Evolutionary conservation across 805 yeast species (phyloP).

Genomic region (Lachancea cidri): DNA sequence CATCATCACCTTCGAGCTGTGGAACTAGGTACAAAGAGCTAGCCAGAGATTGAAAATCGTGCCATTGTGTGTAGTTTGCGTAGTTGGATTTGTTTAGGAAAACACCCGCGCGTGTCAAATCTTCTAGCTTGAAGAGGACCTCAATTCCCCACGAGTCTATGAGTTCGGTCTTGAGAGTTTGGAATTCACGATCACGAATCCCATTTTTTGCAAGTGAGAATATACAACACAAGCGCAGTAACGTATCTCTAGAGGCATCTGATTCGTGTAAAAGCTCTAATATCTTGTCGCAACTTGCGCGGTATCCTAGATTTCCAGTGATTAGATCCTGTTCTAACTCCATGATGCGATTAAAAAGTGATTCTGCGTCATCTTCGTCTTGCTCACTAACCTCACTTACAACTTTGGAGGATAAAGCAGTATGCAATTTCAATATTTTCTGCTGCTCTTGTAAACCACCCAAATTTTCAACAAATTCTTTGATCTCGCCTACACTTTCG

Average conservation of each 20-base stretch:
- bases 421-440: constrained; percentile 64
- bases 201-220: constrained; percentile 66
- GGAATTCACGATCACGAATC: constrained; percentile 57
- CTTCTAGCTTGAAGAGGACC: constrained; percentile 22
- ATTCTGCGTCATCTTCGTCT: constrained; percentile 21
- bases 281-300: constrained; percentile 35
- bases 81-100: constrained; percentile 15
- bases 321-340: constrained; percentile 69
- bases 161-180: constrained; percentile 48
- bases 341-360: constrained; percentile 41
- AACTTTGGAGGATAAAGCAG: constrained; percentile 64
- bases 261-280: constrained; percentile 46
- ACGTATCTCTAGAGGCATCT: constrained; percentile 35
- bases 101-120: constrained; percentile 18
- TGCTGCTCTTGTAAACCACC: constrained; percentile 64
- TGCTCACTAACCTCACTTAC: constrained; percentile 40
- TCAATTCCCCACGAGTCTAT: constrained; percentile 60
- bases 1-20: constrained; percentile 8
- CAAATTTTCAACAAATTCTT: constrained; percentile 63
- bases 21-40: constrained; percentile 9
- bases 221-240: constrained; percentile 51
- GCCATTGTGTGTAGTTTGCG: constrained; percentile 5
- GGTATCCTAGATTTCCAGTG: constrained; percentile 44
- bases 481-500: constrained; percentile 58
- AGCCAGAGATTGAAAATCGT: constrained; percentile 7